These are phyloP conservation scores for Saposhnikovia divaricata DNA, from an alignment of 129 eudicot genomes.

Conservation along the genomic window DNA sequence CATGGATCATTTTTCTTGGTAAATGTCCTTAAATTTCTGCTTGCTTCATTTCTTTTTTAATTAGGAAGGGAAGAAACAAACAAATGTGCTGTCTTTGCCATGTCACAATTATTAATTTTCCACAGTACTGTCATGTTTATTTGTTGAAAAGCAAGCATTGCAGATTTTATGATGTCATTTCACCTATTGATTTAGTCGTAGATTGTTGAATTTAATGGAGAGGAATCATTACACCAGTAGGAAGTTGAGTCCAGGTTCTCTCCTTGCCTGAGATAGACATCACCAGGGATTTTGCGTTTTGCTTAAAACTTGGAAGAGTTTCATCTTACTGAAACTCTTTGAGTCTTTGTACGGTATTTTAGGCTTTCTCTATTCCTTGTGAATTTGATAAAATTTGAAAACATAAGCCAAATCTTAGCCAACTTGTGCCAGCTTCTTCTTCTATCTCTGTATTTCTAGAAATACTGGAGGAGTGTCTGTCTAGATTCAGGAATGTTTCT, in stretches of 20 bases:
- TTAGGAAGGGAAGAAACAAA: background rate
- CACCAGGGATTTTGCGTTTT: background rate
- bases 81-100: background rate
- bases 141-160: background rate
- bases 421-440: background rate
- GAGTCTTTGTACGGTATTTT: background rate
- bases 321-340: background rate
- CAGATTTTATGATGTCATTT: background rate
- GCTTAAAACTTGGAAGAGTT: background rate
- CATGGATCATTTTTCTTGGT: slow-evolving; percentile 72
- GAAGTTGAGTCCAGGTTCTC: background rate
- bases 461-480: background rate
- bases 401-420: background rate
- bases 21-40: slow-evolving; percentile 19
- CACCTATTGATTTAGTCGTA: background rate
- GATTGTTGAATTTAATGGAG: background rate
- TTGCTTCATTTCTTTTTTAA: background rate
- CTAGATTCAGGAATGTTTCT: background rate
- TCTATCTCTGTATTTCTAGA: background rate
- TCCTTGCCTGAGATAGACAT: background rate
- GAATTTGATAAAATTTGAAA: background rate
- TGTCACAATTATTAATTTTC: background rate
- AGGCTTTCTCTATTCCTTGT: background rate
- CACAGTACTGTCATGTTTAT: background rate
- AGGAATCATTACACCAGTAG: background rate